These are phyloP conservation scores for Zygoascus ofunaensis DNA, from an alignment of 805 yeast species.

Conservation along the genomic window DNA sequence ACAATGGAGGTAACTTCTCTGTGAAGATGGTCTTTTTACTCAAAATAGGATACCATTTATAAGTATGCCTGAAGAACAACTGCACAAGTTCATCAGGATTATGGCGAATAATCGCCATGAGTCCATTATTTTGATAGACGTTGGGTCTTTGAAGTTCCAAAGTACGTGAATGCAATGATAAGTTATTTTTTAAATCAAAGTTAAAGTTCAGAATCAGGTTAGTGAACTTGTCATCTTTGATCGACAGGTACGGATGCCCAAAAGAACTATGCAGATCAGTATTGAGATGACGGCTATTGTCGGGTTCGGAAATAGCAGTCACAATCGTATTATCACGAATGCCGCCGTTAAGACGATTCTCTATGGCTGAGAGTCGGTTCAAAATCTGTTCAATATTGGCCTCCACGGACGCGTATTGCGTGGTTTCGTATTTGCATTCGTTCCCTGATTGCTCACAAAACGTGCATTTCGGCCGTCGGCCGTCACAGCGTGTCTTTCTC, in stretches of 20 bases:
- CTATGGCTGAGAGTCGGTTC: neutral
- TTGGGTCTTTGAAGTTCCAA: conserved; percentile 1
- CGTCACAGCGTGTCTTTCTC: conserved; percentile 5
- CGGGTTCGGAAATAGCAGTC: neutral
- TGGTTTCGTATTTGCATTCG: conserved; percentile 4
- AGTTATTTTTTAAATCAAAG: too few species aligned
- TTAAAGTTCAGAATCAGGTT: neutral
- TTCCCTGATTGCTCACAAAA: conserved; percentile 2
- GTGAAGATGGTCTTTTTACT: conserved; percentile 1
- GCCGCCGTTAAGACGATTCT: neutral
- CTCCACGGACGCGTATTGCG: conserved; percentile 5
- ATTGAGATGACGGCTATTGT: neutral
- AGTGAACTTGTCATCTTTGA: neutral
- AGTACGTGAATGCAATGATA: neutral
- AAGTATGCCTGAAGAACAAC: conserved; percentile 3
- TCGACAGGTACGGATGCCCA: neutral
- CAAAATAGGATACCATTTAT: conserved; percentile 6
- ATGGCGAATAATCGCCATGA: conserved; percentile 1
- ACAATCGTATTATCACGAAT: neutral
- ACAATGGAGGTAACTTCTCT: conserved; percentile 2
- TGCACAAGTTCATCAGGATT: conserved; percentile 4
- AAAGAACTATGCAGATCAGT: too few species aligned
- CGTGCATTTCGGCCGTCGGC: conserved; percentile 5
- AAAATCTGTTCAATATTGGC: neutral
- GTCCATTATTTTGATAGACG: too few species aligned